Conservation (phyloP, 768 basidiomycete genomes). For the Trametes cinnabarina region DNA sequence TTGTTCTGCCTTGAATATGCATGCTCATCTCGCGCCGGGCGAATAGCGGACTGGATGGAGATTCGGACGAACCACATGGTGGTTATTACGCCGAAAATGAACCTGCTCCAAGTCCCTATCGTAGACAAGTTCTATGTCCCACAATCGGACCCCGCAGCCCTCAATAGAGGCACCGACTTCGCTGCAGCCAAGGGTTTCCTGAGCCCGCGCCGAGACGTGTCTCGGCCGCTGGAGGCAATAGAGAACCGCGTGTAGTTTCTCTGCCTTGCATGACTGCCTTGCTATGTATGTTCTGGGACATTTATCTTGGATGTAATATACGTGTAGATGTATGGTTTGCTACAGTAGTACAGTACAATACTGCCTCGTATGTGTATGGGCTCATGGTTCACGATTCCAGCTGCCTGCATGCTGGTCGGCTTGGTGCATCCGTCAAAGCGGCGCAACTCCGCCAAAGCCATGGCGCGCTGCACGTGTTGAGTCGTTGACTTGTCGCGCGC, state of each 20-base stretch:
- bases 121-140: conserved; percentile 91
- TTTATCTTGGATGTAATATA: conserved; percentile 11
- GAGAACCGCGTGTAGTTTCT: background rate
- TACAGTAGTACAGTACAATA: background rate
- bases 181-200: conserved; percentile 86
- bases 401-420: too few relatives aligned
- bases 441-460: background rate
- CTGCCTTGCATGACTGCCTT: background rate
- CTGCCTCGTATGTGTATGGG: too few relatives aligned
- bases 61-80: conserved; percentile 96
- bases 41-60: conserved; percentile 95
- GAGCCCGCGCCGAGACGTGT: conserved; percentile 49
- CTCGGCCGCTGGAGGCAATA: conserved; percentile 7
- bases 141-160: conserved; percentile 73
- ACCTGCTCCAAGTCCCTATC: conserved; percentile 91
- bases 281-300: background rate
- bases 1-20: conserved; percentile 2
- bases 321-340: background rate
- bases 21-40: background rate
- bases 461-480: conserved; percentile 5
- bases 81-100: conserved; percentile 94
- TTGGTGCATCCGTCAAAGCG: background rate
- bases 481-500: too few relatives aligned
- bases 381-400: background rate
- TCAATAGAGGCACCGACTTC: conserved; percentile 72